A percentile compares a stretch with the other conserved stretches of the same genome.
Conservation (phyloP, 2,329 filamentous ascomycete genomes). For the Trichophyton mentagrophytes region DNA sequence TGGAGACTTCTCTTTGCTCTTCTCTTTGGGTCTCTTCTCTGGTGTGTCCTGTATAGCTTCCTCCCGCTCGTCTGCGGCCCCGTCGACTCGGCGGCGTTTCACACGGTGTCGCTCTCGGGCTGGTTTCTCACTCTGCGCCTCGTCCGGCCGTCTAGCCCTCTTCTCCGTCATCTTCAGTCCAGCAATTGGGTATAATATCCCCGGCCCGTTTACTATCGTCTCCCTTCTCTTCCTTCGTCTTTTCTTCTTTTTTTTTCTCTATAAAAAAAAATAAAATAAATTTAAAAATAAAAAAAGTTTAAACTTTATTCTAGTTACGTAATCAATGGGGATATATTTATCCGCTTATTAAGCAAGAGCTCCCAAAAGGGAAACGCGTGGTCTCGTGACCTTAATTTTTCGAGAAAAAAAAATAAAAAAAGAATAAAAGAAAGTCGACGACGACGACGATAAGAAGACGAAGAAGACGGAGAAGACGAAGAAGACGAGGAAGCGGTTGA, state of each 20-base stretch:
- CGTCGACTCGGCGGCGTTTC: conserved; percentile 7
- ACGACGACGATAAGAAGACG: too few relatives aligned
- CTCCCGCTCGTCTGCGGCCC: neutral
- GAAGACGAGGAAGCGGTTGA: neutral
- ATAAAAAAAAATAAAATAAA: neutral
- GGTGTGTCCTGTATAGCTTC: too few relatives aligned
- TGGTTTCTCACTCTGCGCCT: conserved; percentile 6
- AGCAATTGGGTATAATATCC: neutral
- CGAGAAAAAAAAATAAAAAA: neutral
- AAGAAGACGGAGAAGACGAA: neutral
- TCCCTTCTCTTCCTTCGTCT: neutral
- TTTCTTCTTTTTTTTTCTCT: neutral
- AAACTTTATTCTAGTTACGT: neutral
- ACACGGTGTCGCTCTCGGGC: conserved; percentile 7
- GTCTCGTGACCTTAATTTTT: neutral
- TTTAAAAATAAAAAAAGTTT: neutral
- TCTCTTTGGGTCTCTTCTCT: neutral
- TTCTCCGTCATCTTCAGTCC: conserved; percentile 10
- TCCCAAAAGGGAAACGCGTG: neutral
- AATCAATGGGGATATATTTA: neutral
- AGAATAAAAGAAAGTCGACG: neutral
- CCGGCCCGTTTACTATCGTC: neutral
- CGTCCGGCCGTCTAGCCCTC: conserved; percentile 7
- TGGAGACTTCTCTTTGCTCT: neutral
- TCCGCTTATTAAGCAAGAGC: neutral